Base-by-base conservation (phyloP, 495 filamentous ascomycete species). In the Baudoinia panamericana region DNA sequence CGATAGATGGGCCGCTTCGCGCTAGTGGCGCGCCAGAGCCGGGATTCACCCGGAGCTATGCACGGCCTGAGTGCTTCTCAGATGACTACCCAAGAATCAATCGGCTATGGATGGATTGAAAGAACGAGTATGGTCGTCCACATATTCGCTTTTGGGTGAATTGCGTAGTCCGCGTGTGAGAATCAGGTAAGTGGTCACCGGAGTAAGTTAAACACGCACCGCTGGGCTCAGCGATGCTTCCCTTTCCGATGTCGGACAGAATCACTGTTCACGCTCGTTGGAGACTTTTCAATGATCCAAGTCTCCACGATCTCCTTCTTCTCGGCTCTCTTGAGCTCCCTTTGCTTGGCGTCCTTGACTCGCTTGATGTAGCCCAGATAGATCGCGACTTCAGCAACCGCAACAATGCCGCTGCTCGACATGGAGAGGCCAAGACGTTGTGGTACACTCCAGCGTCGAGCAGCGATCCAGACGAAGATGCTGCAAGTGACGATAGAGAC, bases 291-390 rank as follows among this genome's bases (percentile, higher is more conserved):
- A 51, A 86, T 68, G n/a, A 84, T 68, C 79, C 78, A 82, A 5
- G 70, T 76, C 46, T 75, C 67, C 15, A 79, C 58, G 15, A 83
- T 64, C 39, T 78, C 66, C 57, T 88, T 92, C 40, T 70, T 60
- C 62, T 93, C 53, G 9, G 49, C 27, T 20, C 29, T 44, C 45
- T 50, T 54, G 19, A 37, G 28, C 39, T 58, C 85, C 36, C 73
- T 56, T 28, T 62, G 69, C 50, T 80, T 78, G 0, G 84, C 83
- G 54, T 82, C 67, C 20, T 75, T 71, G 20, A 93, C 62, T 54
- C 85, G 76, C 62, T 77, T 69, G 29, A 93, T 59, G 62, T 93
- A 97, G 5, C 84, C 83, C 9, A 71, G 75, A 59, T 96, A 95
- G 26, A 96, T 74, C 17, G 78, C 76, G 8, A 90, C 78, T 59